Evolutionary conservation across 1,284 basidiomycete species (phyloP), one percentile per base, ranked within the genome.

Genomic region (Cutaneotrichosporon sp.): DNA sequence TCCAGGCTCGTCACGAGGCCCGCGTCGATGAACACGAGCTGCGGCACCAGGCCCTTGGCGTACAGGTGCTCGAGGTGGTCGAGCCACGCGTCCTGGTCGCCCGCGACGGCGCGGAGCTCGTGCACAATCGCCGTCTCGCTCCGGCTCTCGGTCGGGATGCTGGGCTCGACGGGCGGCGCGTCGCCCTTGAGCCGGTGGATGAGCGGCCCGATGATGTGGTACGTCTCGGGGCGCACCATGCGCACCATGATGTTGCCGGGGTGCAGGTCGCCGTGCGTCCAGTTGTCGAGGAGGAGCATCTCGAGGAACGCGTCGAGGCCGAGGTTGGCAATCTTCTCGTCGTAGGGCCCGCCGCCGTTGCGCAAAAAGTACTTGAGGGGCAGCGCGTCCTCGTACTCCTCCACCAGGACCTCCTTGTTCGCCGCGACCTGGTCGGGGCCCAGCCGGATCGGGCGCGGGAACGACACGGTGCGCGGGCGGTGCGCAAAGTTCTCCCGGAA

Each of bases 211-310:
- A 91, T 79, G 64, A 84, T 83, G 54, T 83, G 79, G 2, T 86
- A 87, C 1, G 87, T 84, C 9, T 86, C 83, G 0, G 91, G 91
- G 74, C 89, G 90, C 76, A 88, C 89, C 79, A 98, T 97, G 76
- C 95, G 95, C 81, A 97, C 88, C 89, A 98, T 93, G 79, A 97
- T 95, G 78, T 97, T 97, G 31, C 95, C 95, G 0, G 79, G 79
- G 60, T 80, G 79, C 27, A 97, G 84, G 78, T 97, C 95, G 3
- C 95, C 88, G 77, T 99, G 95, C 2, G 95, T 94, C 79, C 97
- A 99, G 79, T 99, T 99, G 81, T 99, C 95, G 51, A 99, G 83
- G 1, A 99, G 83, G 24, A 99, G 86, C 95, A 99, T 99, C 81
- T 97, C 93, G 75, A 99, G 77, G 80, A 99, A 99, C 1, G 95